Conservation (phyloP, 768 basidiomycete species). For the Tricholoma flavovirens region DNA sequence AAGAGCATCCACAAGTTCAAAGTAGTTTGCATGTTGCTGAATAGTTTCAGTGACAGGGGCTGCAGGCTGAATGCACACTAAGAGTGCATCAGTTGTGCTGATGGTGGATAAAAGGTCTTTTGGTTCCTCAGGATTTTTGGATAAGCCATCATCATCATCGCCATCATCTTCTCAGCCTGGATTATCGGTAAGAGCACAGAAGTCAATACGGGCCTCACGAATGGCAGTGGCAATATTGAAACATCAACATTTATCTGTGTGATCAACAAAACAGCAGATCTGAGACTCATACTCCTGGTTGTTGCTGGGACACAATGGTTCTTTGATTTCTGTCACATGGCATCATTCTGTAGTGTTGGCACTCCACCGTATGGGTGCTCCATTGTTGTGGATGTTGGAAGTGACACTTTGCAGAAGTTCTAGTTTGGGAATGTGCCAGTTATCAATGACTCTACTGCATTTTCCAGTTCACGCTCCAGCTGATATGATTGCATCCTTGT, state of each 20-base stretch:
- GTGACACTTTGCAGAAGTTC: not conserved
- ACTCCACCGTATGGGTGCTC: conserved; percentile 5
- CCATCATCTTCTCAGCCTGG: not conserved
- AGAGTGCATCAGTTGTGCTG: not conserved
- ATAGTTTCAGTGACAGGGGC: not conserved
- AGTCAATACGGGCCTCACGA: not conserved
- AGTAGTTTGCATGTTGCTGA: not conserved
- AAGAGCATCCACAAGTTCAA: not conserved
- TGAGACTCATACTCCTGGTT: conserved; percentile 8
- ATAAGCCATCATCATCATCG: not conserved
- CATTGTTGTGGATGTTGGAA: conserved; percentile 1
- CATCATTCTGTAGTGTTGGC: conserved; percentile 5
- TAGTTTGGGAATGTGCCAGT: not conserved
- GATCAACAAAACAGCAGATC: conserved; percentile 8
- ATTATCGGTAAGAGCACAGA: not conserved
- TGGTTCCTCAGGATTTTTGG: not conserved
- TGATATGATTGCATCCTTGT: not conserved
- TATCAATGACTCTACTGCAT: not conserved
- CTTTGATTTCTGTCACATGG: conserved; percentile 9
- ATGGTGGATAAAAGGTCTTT: not conserved
- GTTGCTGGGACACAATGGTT: conserved; percentile 1
- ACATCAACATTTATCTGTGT: conserved; percentile 5
- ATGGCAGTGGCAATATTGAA: conserved; percentile 6
- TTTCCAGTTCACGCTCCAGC: not conserved
- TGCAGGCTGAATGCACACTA: not conserved